A percentile compares a stretch with the other conserved stretches of the same genome.
Conservation (phyloP, 495 filamentous ascomycete genomes). For the Daldinia vernicosa region DNA sequence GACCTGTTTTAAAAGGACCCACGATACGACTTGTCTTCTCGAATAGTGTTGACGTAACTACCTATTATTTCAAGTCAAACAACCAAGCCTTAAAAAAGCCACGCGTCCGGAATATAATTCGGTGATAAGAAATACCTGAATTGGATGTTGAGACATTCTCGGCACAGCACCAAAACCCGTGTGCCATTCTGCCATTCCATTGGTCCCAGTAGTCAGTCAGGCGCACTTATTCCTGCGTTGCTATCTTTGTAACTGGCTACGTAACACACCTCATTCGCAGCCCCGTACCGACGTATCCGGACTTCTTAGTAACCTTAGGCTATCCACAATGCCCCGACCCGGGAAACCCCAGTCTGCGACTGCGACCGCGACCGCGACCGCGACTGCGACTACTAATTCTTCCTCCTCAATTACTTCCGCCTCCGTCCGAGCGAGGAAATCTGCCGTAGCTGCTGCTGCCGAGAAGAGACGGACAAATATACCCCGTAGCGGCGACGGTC, state of each 20-base stretch:
- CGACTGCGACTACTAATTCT: constrained; percentile 12
- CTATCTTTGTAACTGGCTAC: constrained; percentile 12
- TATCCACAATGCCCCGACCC: constrained; percentile 32
- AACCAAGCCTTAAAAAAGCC: background rate
- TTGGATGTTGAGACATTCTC: background rate
- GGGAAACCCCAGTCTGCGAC: constrained; percentile 24
- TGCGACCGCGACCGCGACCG: constrained; percentile 5
- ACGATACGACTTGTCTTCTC: background rate
- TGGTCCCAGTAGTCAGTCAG: background rate
- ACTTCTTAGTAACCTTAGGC: constrained; percentile 6
- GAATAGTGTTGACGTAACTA: background rate
- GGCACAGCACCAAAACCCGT: background rate
- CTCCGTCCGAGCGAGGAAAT: constrained; percentile 22
- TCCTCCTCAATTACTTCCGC: constrained; percentile 28
- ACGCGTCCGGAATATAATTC: background rate
- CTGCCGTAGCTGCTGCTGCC: background rate
- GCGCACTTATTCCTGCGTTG: background rate
- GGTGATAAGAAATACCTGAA: background rate
- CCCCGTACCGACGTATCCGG: constrained; percentile 30
- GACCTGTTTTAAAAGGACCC: background rate
- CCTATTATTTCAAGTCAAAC: too few relatives aligned
- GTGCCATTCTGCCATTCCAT: background rate
- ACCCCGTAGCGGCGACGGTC: background rate
- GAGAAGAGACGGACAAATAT: background rate
- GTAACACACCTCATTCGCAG: background rate